phyloP scores from a whole-genome alignment of 352 stramenopile genomes.

The Pythium brachiatum region DNA sequence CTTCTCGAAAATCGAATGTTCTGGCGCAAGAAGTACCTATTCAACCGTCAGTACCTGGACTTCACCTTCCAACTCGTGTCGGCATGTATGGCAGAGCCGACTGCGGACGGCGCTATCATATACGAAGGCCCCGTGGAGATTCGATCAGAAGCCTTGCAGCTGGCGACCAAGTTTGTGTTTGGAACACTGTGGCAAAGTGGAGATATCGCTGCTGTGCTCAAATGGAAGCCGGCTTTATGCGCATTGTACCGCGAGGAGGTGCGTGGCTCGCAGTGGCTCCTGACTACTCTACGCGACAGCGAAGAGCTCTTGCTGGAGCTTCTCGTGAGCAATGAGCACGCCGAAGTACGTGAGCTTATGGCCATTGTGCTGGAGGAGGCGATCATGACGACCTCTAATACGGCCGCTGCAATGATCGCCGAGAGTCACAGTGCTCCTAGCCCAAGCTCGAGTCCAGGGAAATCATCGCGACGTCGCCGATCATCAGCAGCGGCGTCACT shows the following conservation, averaged over 20 bases:
- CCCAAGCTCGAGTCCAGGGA: not conserved
- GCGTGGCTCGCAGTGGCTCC: constrained; percentile 65
- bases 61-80: constrained; percentile 82
- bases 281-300: constrained; percentile 58
- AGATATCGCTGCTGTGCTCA: constrained; percentile 64
- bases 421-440: constrained; percentile 5
- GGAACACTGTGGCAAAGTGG: constrained; percentile 84
- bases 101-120: constrained; percentile 14
- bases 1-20: constrained; percentile 82
- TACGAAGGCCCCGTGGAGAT: constrained; percentile 52
- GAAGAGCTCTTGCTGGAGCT: constrained; percentile 71
- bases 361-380: constrained; percentile 63
- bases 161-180: constrained; percentile 85
- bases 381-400: constrained; percentile 45
- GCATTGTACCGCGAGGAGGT: constrained; percentile 74
- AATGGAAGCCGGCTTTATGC: constrained; percentile 70
- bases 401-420: constrained; percentile 8
- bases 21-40: constrained; percentile 86
- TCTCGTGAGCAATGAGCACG: constrained; percentile 63
- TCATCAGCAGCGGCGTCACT: constrained; percentile 30
- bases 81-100: constrained; percentile 51
- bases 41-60: constrained; percentile 62
- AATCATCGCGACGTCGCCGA: constrained; percentile 14
- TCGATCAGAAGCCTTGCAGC: constrained; percentile 69
- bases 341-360: constrained; percentile 69